A percentile compares a stretch with the other conserved stretches of the same genome.
Evolutionary conservation across 2,329 filamentous ascomycete species (phyloP).

Genomic region (Trichoderma harzianum): DNA sequence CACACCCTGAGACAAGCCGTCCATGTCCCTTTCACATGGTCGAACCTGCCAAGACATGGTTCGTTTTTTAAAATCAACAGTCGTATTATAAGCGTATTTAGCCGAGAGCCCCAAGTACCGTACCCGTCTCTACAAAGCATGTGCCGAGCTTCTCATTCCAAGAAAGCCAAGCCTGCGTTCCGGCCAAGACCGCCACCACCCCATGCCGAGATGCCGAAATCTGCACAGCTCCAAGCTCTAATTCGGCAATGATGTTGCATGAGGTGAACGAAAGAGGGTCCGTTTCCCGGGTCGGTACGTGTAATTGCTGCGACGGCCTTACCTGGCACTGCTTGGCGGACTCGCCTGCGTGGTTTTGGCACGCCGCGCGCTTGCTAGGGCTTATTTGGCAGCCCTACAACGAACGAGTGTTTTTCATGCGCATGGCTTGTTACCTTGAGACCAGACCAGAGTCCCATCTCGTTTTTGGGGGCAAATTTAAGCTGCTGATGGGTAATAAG

Average conservation of each 20-base stretch:
- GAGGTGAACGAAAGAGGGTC: neutral
- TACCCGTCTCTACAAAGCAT: neutral
- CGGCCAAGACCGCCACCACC: neutral
- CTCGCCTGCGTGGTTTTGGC: neutral
- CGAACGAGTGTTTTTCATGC: neutral
- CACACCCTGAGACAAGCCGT: neutral
- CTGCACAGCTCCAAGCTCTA: neutral
- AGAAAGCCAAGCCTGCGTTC: neutral
- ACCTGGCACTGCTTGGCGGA: neutral
- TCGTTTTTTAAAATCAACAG: neutral
- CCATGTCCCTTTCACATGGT: neutral
- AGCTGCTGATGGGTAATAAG: constrained; percentile 1
- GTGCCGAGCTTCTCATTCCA: neutral
- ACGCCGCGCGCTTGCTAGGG: neutral
- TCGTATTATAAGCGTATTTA: neutral
- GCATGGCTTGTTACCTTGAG: neutral
- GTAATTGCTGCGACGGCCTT: neutral
- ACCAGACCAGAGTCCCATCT: neutral
- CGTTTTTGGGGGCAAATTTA: neutral
- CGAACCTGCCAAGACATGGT: neutral
- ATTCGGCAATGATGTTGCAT: neutral
- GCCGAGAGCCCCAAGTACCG: neutral
- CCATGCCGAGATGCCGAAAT: neutral
- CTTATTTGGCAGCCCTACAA: constrained; percentile 7
- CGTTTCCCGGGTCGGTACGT: constrained; percentile 5